These are phyloP conservation scores for Heliosperma pusillum DNA, from an alignment of 148 eudicot genomes.

Conservation along the genomic window DNA sequence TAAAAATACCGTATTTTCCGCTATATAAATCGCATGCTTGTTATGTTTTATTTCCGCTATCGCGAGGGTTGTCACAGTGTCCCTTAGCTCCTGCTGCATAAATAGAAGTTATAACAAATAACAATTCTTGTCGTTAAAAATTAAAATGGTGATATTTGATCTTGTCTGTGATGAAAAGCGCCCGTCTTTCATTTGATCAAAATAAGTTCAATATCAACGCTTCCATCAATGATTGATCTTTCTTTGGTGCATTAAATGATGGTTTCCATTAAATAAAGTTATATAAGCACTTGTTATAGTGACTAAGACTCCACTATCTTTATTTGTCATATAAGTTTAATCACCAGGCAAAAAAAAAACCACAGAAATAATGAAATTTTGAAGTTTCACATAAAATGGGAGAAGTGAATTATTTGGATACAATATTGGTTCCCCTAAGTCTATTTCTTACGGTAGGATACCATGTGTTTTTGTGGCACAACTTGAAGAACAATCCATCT, in stretches of 20 bases:
- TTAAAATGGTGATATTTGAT: too few relatives aligned
- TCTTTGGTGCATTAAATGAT: neutral
- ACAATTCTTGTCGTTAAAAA: too few relatives aligned
- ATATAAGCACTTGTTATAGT: slow-evolving; percentile 4
- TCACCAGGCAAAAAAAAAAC: neutral
- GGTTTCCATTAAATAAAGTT: slow-evolving; percentile 20
- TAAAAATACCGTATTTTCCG: too few relatives aligned
- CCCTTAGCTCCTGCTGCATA: too few relatives aligned
- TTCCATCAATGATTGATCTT: too few relatives aligned
- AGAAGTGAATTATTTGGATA: slow-evolving; percentile 25
- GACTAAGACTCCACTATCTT: slow-evolving; percentile 24
- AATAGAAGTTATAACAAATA: too few relatives aligned
- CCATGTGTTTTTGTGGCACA: slow-evolving; percentile 36
- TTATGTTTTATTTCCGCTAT: too few relatives aligned
- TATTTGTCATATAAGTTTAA: neutral
- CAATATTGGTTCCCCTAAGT: slow-evolving; percentile 30
- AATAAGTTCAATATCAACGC: too few relatives aligned
- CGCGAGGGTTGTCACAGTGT: too few relatives aligned
- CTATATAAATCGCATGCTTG: too few relatives aligned
- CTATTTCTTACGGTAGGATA: slow-evolving; percentile 28
- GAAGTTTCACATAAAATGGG: slow-evolving; percentile 8
- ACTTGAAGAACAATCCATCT: slow-evolving; percentile 31
- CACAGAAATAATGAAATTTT: neutral
- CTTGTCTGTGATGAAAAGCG: too few relatives aligned
- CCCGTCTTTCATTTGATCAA: too few relatives aligned